Base-by-base conservation (phyloP, 345 rosid species). In the Hibiscus syriacus region DNA sequence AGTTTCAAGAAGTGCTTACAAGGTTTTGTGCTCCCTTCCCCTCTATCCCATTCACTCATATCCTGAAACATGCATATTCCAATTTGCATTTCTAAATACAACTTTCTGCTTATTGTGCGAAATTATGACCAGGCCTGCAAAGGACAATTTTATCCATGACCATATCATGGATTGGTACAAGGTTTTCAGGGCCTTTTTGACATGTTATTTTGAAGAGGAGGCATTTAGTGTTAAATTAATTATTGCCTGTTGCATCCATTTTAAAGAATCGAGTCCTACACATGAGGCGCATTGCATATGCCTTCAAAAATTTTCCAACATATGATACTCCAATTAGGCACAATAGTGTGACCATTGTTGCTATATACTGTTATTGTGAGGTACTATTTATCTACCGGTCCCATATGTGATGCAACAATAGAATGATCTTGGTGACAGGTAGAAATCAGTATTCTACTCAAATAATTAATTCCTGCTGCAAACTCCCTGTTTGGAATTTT, bases 1-100 rank as follows among this genome's bases (percentile, higher is more conserved):
- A 52, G 76, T 80, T 80, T 85, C 88, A 55, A 75, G 63, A 73
- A 81, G 72, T 72, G 95, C 92, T 60, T 86, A 82, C 85, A 89
- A 87, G 96, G 98, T 93, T 79, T 76, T 74, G 27, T 72, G 8
- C 7, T 52, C 13, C 26, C 9, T 27, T 23, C 29, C 8, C 55
- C 34, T 58, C 25, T 32, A 22, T 52, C 8, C 20, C 50, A 48
- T 9, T 68, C 17, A 2, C 39, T 55, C 32, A 41, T 23, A 23
- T 62, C 34, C 34, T 62, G 36, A 36, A 20, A 36, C 10, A 20
- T 23, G 38, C 62, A 62, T 23, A 6, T 38, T 60, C 32, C 50
- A 60, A 12, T 75, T 64, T 58, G 22, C 22, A 48, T 13, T 7
- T 14, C 12, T 20, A 55, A 41, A 39, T 14, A 22, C 23, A 50